Percentiles rank a stretch among this genome's conserved stretches.
These are phyloP conservation scores for Lactarius sanguifluus DNA, from an alignment of 768 basidiomycete species.

Conservation along the genomic window DNA sequence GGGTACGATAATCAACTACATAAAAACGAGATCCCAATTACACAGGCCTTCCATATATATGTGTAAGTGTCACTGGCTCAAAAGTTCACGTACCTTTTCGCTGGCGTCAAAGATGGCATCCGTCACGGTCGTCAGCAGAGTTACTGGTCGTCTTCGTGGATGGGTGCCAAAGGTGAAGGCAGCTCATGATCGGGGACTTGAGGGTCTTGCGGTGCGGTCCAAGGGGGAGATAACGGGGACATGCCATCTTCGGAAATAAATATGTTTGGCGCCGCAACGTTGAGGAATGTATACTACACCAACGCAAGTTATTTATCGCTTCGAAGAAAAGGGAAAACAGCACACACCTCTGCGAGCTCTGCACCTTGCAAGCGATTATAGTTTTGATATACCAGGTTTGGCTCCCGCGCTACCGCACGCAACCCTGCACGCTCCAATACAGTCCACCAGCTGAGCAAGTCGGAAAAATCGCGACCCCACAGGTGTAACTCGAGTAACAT, in stretches of 20 bases:
- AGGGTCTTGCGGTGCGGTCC: neutral
- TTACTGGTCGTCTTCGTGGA: neutral
- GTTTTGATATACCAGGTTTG: constrained; percentile 39
- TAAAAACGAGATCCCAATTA: constrained; percentile 16
- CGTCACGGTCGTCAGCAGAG: neutral
- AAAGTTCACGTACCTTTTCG: neutral
- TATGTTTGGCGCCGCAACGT: constrained; percentile 16
- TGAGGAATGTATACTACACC: constrained; percentile 23
- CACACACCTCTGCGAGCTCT: constrained; percentile 37
- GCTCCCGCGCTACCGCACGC: constrained; percentile 48
- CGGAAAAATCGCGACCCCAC: constrained; percentile 30
- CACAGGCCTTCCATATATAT: constrained; percentile 9
- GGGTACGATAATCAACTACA: constrained; percentile 12
- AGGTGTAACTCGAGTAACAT: constrained; percentile 48
- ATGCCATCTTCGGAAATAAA: constrained; percentile 13
- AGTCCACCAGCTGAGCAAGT: constrained; percentile 47
- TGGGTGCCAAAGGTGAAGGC: neutral
- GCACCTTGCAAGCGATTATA: constrained; percentile 32
- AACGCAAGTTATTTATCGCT: neutral
- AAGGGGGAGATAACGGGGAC: neutral
- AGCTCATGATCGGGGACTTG: neutral
- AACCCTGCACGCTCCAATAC: constrained; percentile 48
- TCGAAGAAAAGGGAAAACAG: neutral
- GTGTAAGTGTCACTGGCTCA: neutral
- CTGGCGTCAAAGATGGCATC: neutral